Evolutionary conservation across 345 rosid genomes (phyloP), one percentile per base, ranked within the genome.

Genomic region (Hypericum androsaemum): DNA sequence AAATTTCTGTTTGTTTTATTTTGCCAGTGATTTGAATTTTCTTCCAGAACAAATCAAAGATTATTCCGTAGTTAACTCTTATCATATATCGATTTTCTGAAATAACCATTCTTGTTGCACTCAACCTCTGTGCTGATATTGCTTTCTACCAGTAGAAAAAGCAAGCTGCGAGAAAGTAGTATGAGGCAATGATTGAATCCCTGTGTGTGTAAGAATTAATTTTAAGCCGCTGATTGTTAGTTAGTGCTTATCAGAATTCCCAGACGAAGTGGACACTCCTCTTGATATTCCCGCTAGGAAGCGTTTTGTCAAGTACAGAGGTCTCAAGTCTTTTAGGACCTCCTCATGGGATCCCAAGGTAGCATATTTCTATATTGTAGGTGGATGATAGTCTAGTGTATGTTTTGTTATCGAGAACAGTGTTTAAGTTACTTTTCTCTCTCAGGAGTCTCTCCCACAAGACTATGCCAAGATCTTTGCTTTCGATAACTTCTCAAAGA

Each of bases 301-400:
- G 69, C 96, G 96, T 15, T 87, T 90, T 51, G 86, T 88, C 10
- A 83, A 88, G 74, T 87, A 74, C 71, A 87, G 96, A 70, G 96
- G 98, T 58, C 73, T 90, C 44, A 84, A 90, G 73, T 90, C 96
- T 65, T 84, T 90, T 52, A 79, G 98, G 78, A 87, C 96, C 48
- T 90, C 96, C 40, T 68, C 80, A 8, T 87, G 98, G 98, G 98
- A 90, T 71, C 89, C 95, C 11, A 87, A 87, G 65, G 98, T 90
- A 75, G 39, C 59, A 35, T 64, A 38, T 46, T 32, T 16, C 38
- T 1, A 32, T 37, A 22, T 22, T 22, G 32, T 22, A 4, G 32
- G 32, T 22, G 4, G 1, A 22, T 22, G 32, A 1, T 22, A 22
- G 32, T 22, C 10, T 5, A 7, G 56, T 15, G 57, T 37, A 22